These are phyloP conservation scores for Thielaviopsis ethacetica DNA, from an alignment of 2,329 filamentous ascomycete species.

Conservation along the genomic window DNA sequence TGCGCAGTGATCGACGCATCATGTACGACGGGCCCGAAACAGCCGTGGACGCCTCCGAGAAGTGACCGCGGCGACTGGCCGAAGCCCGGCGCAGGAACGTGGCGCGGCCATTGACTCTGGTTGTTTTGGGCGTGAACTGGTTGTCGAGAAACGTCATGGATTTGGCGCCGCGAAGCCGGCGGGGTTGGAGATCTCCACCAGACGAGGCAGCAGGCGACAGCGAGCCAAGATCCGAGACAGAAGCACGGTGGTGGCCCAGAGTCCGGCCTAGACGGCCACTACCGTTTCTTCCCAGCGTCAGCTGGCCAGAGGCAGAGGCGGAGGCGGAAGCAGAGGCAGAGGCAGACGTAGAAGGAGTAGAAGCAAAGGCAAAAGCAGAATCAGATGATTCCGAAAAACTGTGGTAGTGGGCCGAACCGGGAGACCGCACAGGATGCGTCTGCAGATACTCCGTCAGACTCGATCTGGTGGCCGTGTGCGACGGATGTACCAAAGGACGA, in stretches of 20 bases:
- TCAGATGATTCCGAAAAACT: neutral
- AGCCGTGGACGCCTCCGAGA: constrained; percentile 6
- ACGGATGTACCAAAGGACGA: neutral
- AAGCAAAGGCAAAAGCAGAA: neutral
- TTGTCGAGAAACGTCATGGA: constrained; percentile 11
- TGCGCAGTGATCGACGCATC: constrained; percentile 7
- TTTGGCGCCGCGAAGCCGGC: constrained; percentile 8
- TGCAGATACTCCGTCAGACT: constrained; percentile 4
- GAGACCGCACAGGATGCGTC: neutral
- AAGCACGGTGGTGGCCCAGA: neutral
- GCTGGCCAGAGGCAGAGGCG: neutral
- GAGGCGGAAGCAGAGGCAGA: neutral
- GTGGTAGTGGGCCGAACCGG: neutral
- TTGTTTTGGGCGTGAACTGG: constrained; percentile 2
- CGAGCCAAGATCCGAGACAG: constrained; percentile 4
- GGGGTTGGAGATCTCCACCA: neutral
- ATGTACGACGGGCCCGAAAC: neutral
- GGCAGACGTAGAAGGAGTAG: neutral
- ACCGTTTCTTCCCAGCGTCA: neutral
- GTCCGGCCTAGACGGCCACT: constrained; percentile 2
- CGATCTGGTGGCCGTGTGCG: neutral
- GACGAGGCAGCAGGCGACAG: neutral
- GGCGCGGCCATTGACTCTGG: neutral
- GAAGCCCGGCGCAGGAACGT: constrained; percentile 6
- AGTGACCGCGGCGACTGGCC: neutral